A percentile compares a stretch with the other conserved stretches of the same genome.
phyloP scores from a whole-genome alignment of 352 stramenopile species.

The Phytophthora pini region DNA sequence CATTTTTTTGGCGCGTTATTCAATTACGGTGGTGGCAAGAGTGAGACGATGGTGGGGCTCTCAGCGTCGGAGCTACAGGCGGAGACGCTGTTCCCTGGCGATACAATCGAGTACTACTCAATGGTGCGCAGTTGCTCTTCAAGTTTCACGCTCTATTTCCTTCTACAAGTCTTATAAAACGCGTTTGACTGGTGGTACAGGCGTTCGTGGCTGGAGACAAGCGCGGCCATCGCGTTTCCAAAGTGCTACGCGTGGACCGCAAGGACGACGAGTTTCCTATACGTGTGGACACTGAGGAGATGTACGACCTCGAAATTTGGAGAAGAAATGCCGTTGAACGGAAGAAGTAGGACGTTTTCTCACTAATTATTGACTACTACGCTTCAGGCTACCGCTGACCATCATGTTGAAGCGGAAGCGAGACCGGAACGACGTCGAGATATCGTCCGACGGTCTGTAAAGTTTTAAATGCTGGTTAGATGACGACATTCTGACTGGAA shows the following conservation, averaged over 20 bases:
- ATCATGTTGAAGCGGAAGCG: constrained; percentile 76
- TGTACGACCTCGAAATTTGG: constrained; percentile 42
- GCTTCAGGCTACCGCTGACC: constrained; percentile 62
- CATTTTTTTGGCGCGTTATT: constrained; percentile 14
- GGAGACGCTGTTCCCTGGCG: constrained; percentile 71
- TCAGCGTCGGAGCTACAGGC: constrained; percentile 58
- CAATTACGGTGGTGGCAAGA: constrained; percentile 5
- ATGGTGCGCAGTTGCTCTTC: constrained; percentile 41
- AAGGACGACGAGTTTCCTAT: constrained; percentile 63
- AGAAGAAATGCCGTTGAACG: background rate
- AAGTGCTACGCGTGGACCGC: constrained; percentile 59
- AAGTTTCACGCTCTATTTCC: background rate
- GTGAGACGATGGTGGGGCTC: constrained; percentile 43
- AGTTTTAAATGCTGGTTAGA: constrained; percentile 1
- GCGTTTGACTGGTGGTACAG: constrained; percentile 29
- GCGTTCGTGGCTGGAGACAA: constrained; percentile 73
- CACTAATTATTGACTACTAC: constrained; percentile 3
- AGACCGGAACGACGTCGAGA: constrained; percentile 59
- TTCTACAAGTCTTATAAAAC: constrained; percentile 19
- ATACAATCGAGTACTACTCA: constrained; percentile 84
- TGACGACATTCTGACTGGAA: constrained; percentile 8
- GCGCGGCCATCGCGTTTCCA: constrained; percentile 67
- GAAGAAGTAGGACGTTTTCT: background rate
- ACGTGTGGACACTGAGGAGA: constrained; percentile 70
- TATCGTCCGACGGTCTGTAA: constrained; percentile 47